Evolutionary conservation across 2,329 filamentous ascomycete species (phyloP).

Genomic region (Aureobasidium sp.): DNA sequence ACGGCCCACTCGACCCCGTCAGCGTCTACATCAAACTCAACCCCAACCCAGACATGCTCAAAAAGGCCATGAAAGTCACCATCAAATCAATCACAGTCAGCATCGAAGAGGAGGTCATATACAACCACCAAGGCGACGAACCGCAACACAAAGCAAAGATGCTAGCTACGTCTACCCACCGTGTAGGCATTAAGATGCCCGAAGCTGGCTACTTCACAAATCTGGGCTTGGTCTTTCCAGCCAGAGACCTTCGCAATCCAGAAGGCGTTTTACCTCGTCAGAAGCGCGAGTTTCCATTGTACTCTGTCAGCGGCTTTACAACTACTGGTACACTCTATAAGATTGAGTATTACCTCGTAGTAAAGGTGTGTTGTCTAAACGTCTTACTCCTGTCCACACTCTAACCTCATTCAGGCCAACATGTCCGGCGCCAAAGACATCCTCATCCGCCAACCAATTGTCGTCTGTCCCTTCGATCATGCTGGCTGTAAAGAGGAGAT

Average conservation of each 20-base stretch:
- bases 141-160: conserved; percentile 84
- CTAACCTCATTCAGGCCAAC: conserved; percentile 57
- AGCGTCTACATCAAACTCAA: conserved; percentile 92
- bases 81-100: conserved; percentile 89
- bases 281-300: conserved; percentile 81
- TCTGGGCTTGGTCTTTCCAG: conserved; percentile 81
- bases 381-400: background rate
- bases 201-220: conserved; percentile 92
- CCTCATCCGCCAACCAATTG: conserved; percentile 79
- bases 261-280: conserved; percentile 83
- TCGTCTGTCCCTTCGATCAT: conserved; percentile 92
- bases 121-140: conserved; percentile 94
- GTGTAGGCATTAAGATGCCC: conserved; percentile 75
- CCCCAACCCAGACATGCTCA: conserved; percentile 86
- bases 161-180: conserved; percentile 74
- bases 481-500: conserved; percentile 97
- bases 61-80: conserved; percentile 82
- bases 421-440: conserved; percentile 86
- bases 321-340: conserved; percentile 93
- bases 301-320: conserved; percentile 83
- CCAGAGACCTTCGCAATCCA: conserved; percentile 76
- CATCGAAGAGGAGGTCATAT: conserved; percentile 98
- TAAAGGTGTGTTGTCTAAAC: conserved; percentile 61
- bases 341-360: conserved; percentile 91
- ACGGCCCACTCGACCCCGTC: conserved; percentile 89